Percentiles rank a stretch among this genome's conserved stretches.
These are phyloP conservation scores for Xanthoparmelia taractica DNA, from an alignment of 495 filamentous ascomycete species.

Conservation along the genomic window DNA sequence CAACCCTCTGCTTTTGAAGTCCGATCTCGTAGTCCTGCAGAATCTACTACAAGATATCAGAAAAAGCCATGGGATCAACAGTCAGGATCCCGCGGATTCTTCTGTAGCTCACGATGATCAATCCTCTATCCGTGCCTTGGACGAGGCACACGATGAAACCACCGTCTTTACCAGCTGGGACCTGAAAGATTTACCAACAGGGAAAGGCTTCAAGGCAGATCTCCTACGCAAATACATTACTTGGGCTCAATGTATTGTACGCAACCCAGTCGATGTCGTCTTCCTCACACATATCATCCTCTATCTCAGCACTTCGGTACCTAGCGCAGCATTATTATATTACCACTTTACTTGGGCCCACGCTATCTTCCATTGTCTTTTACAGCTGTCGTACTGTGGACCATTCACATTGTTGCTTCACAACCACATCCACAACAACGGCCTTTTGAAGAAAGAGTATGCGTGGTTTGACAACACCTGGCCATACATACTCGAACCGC, in stretches of 20 bases:
- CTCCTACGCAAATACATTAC: constrained; percentile 43
- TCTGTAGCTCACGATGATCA: constrained; percentile 36
- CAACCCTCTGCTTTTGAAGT: constrained; percentile 42
- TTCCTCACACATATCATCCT: constrained; percentile 69
- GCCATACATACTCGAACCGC: constrained; percentile 64
- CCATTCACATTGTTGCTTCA: constrained; percentile 75
- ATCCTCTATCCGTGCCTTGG: constrained; percentile 38
- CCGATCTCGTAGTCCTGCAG: constrained; percentile 44
- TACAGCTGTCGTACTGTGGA: constrained; percentile 58
- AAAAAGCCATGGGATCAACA: constrained; percentile 22
- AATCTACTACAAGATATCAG: constrained; percentile 38
- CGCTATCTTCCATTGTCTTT: constrained; percentile 52
- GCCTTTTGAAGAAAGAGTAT: constrained; percentile 50
- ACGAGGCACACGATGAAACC: constrained; percentile 11
- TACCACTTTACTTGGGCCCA: constrained; percentile 57
- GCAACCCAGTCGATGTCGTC: constrained; percentile 59
- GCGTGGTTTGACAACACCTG: constrained; percentile 51
- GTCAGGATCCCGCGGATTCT: constrained; percentile 10
- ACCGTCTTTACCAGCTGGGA: constrained; percentile 43
- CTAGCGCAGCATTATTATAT: constrained; percentile 57
- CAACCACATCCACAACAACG: constrained; percentile 72
- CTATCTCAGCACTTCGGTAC: constrained; percentile 60
- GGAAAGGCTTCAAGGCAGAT: constrained; percentile 10
- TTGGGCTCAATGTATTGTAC: constrained; percentile 48
- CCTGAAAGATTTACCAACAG: constrained; percentile 33